Conservation (phyloP, 768 basidiomycete genomes). For the Mycena vitilis region DNA sequence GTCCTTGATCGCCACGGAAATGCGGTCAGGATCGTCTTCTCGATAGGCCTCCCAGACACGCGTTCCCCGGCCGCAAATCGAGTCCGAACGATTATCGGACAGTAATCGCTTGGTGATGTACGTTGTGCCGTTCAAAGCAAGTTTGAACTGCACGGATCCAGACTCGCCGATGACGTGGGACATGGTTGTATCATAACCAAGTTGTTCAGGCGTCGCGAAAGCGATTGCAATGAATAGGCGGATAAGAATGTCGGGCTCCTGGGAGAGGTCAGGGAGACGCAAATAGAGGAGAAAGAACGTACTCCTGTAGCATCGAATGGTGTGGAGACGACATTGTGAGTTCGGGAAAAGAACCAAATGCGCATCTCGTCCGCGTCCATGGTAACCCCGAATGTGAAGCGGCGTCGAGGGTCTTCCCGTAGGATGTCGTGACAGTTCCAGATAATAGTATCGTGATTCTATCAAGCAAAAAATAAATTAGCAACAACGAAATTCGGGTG, state of each 20-base stretch:
- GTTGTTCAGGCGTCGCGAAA: constrained; percentile 11
- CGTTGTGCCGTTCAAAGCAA: neutral
- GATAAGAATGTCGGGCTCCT: neutral
- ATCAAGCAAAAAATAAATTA: no score
- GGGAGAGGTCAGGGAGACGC: neutral
- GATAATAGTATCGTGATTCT: neutral
- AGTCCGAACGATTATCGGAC: constrained; percentile 1
- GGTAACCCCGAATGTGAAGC: neutral
- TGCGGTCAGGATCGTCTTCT: constrained; percentile 6
- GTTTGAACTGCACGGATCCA: neutral
- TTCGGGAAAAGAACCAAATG: no score
- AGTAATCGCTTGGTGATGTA: constrained; percentile 13
- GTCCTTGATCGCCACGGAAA: constrained; percentile 12
- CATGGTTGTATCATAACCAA: constrained; percentile 6
- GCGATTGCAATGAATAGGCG: constrained; percentile 1
- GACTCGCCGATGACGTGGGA: neutral
- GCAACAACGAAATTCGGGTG: no score
- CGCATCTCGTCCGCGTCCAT: no score
- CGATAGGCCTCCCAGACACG: constrained; percentile 20
- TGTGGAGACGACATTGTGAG: no score
- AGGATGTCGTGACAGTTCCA: constrained; percentile 5
- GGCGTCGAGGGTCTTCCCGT: neutral
- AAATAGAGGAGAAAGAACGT: neutral
- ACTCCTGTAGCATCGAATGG: no score
- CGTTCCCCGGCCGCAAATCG: constrained; percentile 5